Evolutionary conservation across 768 basidiomycete species (phyloP).

Genomic region (Gymnopilus junonius): DNA sequence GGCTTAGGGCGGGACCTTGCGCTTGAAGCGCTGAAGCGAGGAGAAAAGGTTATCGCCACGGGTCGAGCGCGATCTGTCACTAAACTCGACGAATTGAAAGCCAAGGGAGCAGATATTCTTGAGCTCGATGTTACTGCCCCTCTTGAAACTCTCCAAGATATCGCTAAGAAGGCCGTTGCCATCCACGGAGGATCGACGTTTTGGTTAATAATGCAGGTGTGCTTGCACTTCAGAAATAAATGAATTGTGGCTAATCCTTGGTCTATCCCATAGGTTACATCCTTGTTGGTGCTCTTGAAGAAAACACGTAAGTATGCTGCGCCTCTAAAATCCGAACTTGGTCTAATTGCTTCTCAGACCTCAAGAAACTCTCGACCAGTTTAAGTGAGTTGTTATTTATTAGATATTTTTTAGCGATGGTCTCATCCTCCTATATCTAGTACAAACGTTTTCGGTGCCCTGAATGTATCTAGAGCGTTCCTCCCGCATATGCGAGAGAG

Average conservation of each 20-base stretch:
- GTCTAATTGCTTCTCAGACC: constrained; percentile 39
- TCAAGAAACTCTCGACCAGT: constrained; percentile 42
- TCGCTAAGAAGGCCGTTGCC: constrained; percentile 38
- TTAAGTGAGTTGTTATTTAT: constrained; percentile 31
- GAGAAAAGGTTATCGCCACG: constrained; percentile 55
- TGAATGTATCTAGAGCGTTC: too few relatives aligned
- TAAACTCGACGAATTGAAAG: constrained; percentile 41
- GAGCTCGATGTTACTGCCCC: constrained; percentile 41
- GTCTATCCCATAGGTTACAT: constrained; percentile 36
- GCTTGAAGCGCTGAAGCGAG: constrained; percentile 44
- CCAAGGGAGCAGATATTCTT: constrained; percentile 40
- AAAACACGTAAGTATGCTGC: constrained; percentile 31
- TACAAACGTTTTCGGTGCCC: constrained; percentile 50
- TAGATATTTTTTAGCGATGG: not conserved
- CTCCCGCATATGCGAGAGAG: too few relatives aligned
- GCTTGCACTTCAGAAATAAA: not conserved
- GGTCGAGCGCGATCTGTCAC: constrained; percentile 40
- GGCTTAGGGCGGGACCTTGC: constrained; percentile 46
- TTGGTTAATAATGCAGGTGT: constrained; percentile 50
- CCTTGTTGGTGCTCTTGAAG: constrained; percentile 37
- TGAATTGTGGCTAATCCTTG: not conserved
- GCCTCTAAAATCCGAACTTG: too few relatives aligned
- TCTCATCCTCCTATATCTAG: constrained; percentile 25
- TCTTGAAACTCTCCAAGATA: constrained; percentile 35
- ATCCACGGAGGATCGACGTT: constrained; percentile 47